Percentiles rank a stretch among this genome's conserved stretches.
phyloP scores from a whole-genome alignment of 306 rosid species.

The Sicyos baderoa region DNA sequence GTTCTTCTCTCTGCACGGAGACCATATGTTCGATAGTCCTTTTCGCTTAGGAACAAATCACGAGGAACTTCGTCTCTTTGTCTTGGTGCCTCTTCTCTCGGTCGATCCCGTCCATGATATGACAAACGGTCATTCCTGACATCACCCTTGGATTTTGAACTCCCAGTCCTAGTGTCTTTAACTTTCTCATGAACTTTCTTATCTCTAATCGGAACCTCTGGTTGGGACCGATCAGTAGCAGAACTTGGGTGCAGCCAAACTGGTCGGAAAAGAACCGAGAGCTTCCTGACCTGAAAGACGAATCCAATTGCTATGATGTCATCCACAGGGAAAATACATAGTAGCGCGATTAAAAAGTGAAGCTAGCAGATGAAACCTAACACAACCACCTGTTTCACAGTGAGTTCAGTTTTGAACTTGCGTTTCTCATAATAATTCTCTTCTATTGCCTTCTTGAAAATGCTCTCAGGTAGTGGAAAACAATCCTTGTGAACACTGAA shows the following conservation, averaged over 20 bases:
- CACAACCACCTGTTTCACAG: conserved; percentile 53
- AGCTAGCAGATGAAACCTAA: conserved; percentile 16
- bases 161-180: conserved; percentile 29
- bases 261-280: conserved; percentile 55
- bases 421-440: conserved; percentile 57
- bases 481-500: conserved; percentile 62
- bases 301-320: not conserved
- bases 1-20: conserved; percentile 50
- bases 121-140: conserved; percentile 24
- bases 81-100: conserved; percentile 23
- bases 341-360: conserved; percentile 3
- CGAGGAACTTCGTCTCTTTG: conserved; percentile 39
- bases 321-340: not conserved
- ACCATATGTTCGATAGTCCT: conserved; percentile 53
- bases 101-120: conserved; percentile 41
- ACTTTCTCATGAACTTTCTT: conserved; percentile 22
- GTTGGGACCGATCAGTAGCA: conserved; percentile 26
- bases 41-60: conserved; percentile 43
- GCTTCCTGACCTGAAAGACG: conserved; percentile 68
- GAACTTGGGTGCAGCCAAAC: conserved; percentile 32
- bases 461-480: conserved; percentile 66
- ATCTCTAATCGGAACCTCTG: conserved; percentile 27
- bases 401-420: conserved; percentile 79
- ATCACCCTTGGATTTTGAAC: conserved; percentile 26
- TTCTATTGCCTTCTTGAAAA: conserved; percentile 72